Base-by-base conservation (phyloP, 116 monocot species). In the Phalaenopsis hybrid region DNA sequence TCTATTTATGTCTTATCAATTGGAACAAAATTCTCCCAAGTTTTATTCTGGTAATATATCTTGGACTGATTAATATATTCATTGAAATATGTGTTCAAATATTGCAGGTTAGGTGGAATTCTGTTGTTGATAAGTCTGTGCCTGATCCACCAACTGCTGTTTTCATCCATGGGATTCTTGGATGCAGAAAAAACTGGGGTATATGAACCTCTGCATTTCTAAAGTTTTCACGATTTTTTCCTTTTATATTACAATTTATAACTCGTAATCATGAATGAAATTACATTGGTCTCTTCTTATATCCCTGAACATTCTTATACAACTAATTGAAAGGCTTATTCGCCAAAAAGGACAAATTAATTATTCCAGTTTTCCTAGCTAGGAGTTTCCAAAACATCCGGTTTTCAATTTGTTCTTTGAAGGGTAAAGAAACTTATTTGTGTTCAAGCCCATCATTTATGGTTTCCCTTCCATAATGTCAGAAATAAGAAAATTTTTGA, bases 171-270 rank as follows among this genome's bases (percentile, higher is more conserved):
- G 96, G 96, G 25, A 97, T 97, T 83, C 96, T 94, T 67, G 92
- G 96, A 37, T 84, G 92, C 81, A 87, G 96, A 84, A 96, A 96
- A 85, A 96, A 96, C 79, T 96, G 96, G 96, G 92, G 96, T 96
- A 77, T 79, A 61, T 76, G 46, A 74, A 59, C 37, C 28, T 51
- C 3, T 77, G 5, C 25, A 23, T 52, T 18, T 51, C 49, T 4
- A 46, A 72, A 72, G 7, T 75, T 44, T 21, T 7, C 16, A 6
- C 4, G 8, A 20, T 75, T 44, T 75, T 75, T 18, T 20, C n/a
- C 44, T 45, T 46, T 0, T 21, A 45, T 75, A 8, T 45, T 75
- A 46, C 75, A 75, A 45, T 75, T 41, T 18, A 13, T 72, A 72
- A 16, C 16, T 72, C 37, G 41, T 16, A 72, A 25, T n/a, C 72